Conservation (phyloP, 345 rosid species). For the Hypericum perforatum region DNA sequence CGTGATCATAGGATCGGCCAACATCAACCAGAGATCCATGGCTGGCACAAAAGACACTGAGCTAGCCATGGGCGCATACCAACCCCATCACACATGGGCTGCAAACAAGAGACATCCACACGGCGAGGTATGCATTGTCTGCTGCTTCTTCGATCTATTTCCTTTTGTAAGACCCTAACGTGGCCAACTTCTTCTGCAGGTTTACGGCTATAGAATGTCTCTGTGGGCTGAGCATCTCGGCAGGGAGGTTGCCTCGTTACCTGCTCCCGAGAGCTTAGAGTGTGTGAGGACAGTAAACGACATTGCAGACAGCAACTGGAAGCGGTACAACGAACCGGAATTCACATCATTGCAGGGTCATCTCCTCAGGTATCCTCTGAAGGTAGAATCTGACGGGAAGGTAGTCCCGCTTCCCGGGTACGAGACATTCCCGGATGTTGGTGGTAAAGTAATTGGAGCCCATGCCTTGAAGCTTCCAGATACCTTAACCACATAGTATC, state of each 20-base stretch:
- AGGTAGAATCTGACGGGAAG: constrained; percentile 46
- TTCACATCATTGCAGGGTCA: constrained; percentile 54
- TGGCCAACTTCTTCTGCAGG: constrained; percentile 25
- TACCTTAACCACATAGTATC: constrained; percentile 51
- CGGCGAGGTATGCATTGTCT: constrained; percentile 57
- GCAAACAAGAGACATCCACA: constrained; percentile 46
- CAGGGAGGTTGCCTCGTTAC: constrained; percentile 21
- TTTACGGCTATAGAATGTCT: constrained; percentile 87
- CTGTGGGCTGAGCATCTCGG: constrained; percentile 94
- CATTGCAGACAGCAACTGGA: constrained; percentile 62
- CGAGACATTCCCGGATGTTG: constrained; percentile 78
- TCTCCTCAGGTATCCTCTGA: constrained; percentile 71
- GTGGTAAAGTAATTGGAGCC: constrained; percentile 69
- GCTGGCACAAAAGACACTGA: constrained; percentile 94
- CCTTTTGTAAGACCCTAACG: background rate
- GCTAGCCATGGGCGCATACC: constrained; percentile 96
- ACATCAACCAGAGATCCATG: constrained; percentile 94
- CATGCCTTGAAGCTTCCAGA: constrained; percentile 49
- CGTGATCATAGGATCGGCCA: constrained; percentile 79
- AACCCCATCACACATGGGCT: constrained; percentile 68
- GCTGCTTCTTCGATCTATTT: background rate
- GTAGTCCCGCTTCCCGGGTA: constrained; percentile 44
- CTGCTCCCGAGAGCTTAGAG: constrained; percentile 43
- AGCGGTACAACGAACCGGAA: constrained; percentile 25
- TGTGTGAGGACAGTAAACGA: constrained; percentile 56